Percentiles rank a stretch among this genome's conserved stretches.
phyloP scores from a whole-genome alignment of 495 filamentous ascomycete genomes.

The Clavariopsis aquatica region DNA sequence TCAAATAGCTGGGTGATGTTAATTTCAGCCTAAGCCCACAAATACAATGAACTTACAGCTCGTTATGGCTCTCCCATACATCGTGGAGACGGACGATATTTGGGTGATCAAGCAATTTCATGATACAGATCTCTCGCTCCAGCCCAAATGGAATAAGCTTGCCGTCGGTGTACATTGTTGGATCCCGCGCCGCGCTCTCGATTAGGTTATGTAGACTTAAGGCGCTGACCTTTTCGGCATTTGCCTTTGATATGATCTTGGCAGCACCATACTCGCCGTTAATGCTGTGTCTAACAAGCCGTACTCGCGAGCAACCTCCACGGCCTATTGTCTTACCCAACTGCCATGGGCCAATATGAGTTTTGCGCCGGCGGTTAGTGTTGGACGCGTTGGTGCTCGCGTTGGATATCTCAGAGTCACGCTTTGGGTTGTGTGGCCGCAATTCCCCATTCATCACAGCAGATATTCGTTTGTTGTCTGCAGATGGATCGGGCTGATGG shows the following conservation, averaged over 20 bases:
- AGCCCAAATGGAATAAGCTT: constrained; percentile 78
- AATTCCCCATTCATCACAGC: constrained; percentile 55
- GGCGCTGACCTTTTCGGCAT: constrained; percentile 67
- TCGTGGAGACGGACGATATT: constrained; percentile 91
- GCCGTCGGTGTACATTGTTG: constrained; percentile 39
- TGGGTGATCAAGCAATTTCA: constrained; percentile 91
- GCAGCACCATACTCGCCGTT: constrained; percentile 80
- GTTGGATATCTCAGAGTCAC: constrained; percentile 73
- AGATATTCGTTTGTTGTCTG: constrained; percentile 58
- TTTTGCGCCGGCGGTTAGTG: constrained; percentile 62
- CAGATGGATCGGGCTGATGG: constrained; percentile 44
- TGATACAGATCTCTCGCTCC: constrained; percentile 90
- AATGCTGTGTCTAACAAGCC: constrained; percentile 72
- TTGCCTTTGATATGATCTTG: constrained; percentile 87
- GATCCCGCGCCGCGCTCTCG: constrained; percentile 41
- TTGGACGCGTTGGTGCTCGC: constrained; percentile 62
- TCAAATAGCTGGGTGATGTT: constrained; percentile 69
- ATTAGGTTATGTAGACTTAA: constrained; percentile 72
- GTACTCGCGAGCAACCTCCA: constrained; percentile 81
- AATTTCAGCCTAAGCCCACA: constrained; percentile 15
- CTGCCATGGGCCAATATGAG: constrained; percentile 85
- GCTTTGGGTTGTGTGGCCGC: constrained; percentile 53
- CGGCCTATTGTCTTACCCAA: constrained; percentile 82
- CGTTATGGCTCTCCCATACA: constrained; percentile 92
- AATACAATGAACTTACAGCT: constrained; percentile 66